phyloP scores from a whole-genome alignment of 2,329 filamentous ascomycete species.

The Diaporthe sp. region DNA sequence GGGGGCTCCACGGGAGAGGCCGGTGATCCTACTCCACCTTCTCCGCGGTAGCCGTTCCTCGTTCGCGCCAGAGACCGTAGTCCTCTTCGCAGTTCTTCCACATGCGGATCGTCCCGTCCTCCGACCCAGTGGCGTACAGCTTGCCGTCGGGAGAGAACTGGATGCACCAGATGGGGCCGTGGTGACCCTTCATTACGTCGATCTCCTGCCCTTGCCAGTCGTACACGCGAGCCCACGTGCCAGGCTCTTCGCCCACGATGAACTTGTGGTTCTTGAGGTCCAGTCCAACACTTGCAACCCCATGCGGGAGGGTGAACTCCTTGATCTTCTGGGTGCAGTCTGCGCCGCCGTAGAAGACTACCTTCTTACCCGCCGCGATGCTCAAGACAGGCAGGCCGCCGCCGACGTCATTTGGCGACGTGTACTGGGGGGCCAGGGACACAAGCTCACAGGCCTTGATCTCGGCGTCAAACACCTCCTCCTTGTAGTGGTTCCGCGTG shows the following conservation, averaged over 20 bases:
- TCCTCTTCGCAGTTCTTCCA: conserved; percentile 77
- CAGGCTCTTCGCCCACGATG: conserved; percentile 89
- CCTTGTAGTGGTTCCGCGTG: conserved; percentile 77
- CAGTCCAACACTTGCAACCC: conserved; percentile 89
- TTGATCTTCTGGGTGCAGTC: conserved; percentile 80
- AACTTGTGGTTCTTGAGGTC: conserved; percentile 85
- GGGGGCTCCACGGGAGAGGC: conserved; percentile 28
- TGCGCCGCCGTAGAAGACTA: conserved; percentile 88
- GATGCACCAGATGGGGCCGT: conserved; percentile 96
- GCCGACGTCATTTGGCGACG: conserved; percentile 70
- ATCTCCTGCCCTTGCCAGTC: conserved; percentile 87
- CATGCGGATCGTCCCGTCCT: conserved; percentile 98
- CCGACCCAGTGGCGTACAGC: conserved; percentile 94
- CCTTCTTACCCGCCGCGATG: conserved; percentile 92
- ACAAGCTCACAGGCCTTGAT: conserved; percentile 95
- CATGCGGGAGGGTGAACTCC: conserved; percentile 81
- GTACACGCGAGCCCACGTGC: conserved; percentile 97
- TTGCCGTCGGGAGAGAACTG: conserved; percentile 96
- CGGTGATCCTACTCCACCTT: conserved; percentile 35
- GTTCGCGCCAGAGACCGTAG: conserved; percentile 72
- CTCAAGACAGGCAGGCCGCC: conserved; percentile 80
- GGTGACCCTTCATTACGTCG: conserved; percentile 96
- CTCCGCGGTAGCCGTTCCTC: conserved; percentile 42
- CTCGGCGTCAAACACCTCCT: conserved; percentile 82
- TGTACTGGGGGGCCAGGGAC: conserved; percentile 67